Evolutionary conservation across 768 basidiomycete genomes (phyloP), one percentile per base, ranked within the genome.

Genomic region (Cantharellus anzutake): DNA sequence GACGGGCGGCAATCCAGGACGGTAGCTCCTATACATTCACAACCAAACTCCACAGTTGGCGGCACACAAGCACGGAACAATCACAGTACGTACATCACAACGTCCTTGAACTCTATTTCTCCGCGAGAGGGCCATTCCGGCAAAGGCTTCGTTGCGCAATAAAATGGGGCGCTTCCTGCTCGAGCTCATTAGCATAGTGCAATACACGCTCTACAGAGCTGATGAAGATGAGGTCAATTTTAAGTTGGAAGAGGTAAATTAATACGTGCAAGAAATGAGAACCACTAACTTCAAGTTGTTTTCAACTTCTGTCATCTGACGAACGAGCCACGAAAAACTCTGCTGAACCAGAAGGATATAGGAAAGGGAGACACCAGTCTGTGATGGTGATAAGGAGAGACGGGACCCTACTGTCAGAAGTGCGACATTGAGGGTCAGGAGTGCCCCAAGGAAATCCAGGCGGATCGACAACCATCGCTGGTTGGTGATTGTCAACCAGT

Each of bases 1-100:
- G 4, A 96, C 91, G 2, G 81, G 71, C 0, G 92, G 88, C n/a
- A 97, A 76, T 60, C 83, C 92, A 0, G 87, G 85, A 37, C 94
- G 78, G 51, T 63, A 63, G 35, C 52, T 55, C 52, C 52, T 55
- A 55, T 11, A 55, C 7, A 7, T 37, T 55, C 11, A 29, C 44
- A 29, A 48, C 38, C 35, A 11, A 55, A 37, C 11, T 37, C 52
- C 11, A 11, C 11, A 29, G 11, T 11, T 48, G 1, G 29, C 11
- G 11, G 11, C 11, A 11, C 44, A 29, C 29, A 48, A 48, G 11
- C 29, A 29, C 44, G 44, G 44, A 11, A 48, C 29, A 55, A 37
- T 11, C 38, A 37, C 14, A 37, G 7, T 7, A 55, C 52, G 52
- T 37, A 55, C 78, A 83, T 76, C 3, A 70, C 66, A 34, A 82